Evolutionary conservation across 2,329 filamentous ascomycete species (phyloP), one percentile per base, ranked within the genome.

Genomic region (Sporothrix brunneoviolacea): DNA sequence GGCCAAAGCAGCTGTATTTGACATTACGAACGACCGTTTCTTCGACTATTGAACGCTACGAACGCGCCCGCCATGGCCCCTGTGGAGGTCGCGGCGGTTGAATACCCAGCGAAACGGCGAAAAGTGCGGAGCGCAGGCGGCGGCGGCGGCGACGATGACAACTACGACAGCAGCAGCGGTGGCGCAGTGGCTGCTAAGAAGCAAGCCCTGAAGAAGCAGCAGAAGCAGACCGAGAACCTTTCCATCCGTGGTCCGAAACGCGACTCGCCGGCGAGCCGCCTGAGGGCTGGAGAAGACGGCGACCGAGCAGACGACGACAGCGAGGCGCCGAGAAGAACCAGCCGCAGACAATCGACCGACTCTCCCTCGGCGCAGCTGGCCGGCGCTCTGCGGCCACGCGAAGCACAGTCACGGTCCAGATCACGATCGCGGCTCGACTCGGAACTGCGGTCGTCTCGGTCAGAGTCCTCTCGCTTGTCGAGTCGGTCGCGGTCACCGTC

Each of bases 331-430:
- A n/a, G n/a, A n/a, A n/a, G n/a, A n/a, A 24, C 27, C 4, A 19
- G 22, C 22, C 30, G 22, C 13, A 19, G 39, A 4, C 42, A 54
- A 8, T 19, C 43, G 16, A 54, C 48, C 1, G 49, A 48, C 40
- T 57, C 55, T 33, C 55, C 55, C 18, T 57, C 51, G 27, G 53
- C 55, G 1, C 55, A 57, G 49, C 51, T 57, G 9, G 39, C 44
- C 1, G 55, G 55, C 7, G 53, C 55, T 4, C 37, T 57, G 30
- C 39, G 44, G 8, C 13, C 8, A n/a, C 27, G 48, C 3, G 18
- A 1, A n/a, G n/a, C n/a, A n/a, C n/a, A n/a, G n/a, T 24, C 45
- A 5, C 46, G 38, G 18, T 28, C 36, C 5, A 36, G 45, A 12
- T 40, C 46, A 15, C 32, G 21, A 8, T 32, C 33, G 15, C 30